Conservation (phyloP, 805 yeast genomes). For the Teunomyces tritomae region DNA sequence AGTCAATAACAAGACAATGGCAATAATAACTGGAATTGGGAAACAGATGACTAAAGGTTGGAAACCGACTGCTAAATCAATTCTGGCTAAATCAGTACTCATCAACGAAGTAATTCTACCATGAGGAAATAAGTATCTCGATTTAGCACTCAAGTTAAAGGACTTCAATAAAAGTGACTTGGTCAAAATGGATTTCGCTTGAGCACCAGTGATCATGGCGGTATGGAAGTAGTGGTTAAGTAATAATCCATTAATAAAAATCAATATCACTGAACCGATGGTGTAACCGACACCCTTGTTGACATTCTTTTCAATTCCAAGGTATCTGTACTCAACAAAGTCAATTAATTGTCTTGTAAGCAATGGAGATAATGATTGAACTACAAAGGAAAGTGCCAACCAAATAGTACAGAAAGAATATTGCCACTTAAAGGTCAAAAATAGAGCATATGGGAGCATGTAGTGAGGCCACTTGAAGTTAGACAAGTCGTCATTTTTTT, state of each 20-base stretch:
- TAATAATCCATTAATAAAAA: constrained; percentile 39
- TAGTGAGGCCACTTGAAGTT: constrained; percentile 39
- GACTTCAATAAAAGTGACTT: constrained; percentile 38
- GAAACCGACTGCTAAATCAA: constrained; percentile 43
- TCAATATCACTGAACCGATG: constrained; percentile 61
- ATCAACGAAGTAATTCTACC: constrained; percentile 41
- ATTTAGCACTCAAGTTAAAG: constrained; percentile 33
- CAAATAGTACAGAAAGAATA: constrained; percentile 40
- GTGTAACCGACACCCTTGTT: constrained; percentile 76
- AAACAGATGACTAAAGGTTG: constrained; percentile 42
- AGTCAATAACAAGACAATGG: constrained; percentile 33
- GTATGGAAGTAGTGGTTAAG: constrained; percentile 43
- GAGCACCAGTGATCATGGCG: constrained; percentile 44
- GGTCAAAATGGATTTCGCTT: constrained; percentile 38
- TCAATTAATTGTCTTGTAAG: constrained; percentile 61
- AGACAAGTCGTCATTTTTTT: constrained; percentile 10
- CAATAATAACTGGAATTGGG: constrained; percentile 42
- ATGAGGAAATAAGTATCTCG: constrained; percentile 33
- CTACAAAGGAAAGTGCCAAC: constrained; percentile 46
- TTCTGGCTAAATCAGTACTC: constrained; percentile 43
- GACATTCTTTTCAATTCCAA: constrained; percentile 38
- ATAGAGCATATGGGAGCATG: constrained; percentile 44
- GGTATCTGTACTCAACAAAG: constrained; percentile 54
- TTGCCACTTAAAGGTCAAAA: constrained; percentile 47
- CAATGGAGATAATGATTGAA: constrained; percentile 61